Conservation (phyloP, 176 grass and related monocot genomes). For the Leersia perrieri region DNA sequence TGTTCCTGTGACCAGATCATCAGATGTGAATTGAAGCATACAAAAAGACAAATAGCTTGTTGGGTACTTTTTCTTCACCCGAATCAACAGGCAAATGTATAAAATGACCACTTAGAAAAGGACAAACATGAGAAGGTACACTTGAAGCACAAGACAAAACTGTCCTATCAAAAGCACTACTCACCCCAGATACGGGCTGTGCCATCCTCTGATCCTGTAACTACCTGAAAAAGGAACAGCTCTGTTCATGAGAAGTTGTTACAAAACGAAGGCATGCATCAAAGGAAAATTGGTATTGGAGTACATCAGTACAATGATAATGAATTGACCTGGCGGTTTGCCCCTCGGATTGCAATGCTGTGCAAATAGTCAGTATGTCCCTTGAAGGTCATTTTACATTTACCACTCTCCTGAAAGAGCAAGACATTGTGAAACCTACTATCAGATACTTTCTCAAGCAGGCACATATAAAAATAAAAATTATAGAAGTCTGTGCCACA, state of each 20-base stretch:
- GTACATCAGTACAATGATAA: neutral
- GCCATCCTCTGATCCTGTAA: conserved; percentile 96
- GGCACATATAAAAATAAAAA: neutral
- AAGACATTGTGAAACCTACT: neutral
- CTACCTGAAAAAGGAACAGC: conserved; percentile 55
- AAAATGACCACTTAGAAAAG: neutral
- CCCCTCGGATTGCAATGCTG: conserved; percentile 54
- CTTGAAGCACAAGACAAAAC: neutral
- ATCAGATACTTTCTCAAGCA: conserved; percentile 21
- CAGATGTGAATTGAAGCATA: neutral
- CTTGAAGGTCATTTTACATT: conserved; percentile 84
- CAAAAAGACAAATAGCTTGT: conserved; percentile 1
- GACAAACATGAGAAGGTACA: conserved; percentile 4
- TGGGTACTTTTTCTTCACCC: neutral
- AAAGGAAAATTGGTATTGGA: neutral
- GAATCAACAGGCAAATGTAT: neutral
- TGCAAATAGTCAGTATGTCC: conserved; percentile 91
- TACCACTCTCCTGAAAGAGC: conserved; percentile 63
- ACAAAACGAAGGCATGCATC: neutral
- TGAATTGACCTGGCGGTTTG: conserved; percentile 71
- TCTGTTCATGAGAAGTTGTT: neutral
- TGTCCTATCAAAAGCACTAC: conserved; percentile 20
- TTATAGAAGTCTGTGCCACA: neutral
- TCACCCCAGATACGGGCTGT: conserved; percentile 93
- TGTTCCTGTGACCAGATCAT: neutral